A percentile compares a stretch with the other conserved stretches of the same genome.
These are phyloP conservation scores for Durio zibethinus DNA, from an alignment of 345 rosid species.

Conservation along the genomic window DNA sequence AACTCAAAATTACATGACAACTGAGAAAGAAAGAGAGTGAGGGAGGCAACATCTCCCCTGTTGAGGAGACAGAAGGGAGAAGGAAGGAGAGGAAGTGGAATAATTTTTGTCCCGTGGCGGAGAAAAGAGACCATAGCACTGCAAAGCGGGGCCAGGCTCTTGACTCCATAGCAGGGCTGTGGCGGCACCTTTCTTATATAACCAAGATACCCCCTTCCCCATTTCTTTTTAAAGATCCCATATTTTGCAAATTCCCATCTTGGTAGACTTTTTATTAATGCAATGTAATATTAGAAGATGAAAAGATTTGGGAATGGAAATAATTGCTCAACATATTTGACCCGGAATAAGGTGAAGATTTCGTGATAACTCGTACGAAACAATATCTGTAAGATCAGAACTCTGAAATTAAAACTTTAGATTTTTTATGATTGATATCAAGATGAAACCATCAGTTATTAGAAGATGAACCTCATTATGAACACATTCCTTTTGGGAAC, in stretches of 20 bases:
- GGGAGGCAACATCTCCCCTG: background rate
- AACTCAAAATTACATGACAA: background rate
- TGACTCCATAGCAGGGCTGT: background rate
- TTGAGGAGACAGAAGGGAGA: slow-evolving; percentile 16
- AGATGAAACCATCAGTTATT: background rate
- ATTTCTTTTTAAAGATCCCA: background rate
- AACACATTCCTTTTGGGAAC: background rate
- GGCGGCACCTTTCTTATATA: background rate
- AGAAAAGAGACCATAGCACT: slow-evolving; percentile 3
- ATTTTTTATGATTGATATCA: background rate
- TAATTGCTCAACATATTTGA: too few relatives aligned
- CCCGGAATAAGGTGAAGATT: too few relatives aligned
- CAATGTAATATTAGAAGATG: background rate
- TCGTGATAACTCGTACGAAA: too few relatives aligned
- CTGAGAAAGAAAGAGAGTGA: slow-evolving; percentile 23
- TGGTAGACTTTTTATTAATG: background rate
- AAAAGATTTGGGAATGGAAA: background rate
- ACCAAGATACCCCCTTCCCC: slow-evolving; percentile 14
- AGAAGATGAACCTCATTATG: background rate
- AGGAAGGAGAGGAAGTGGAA: slow-evolving; percentile 9
- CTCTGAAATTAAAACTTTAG: too few relatives aligned
- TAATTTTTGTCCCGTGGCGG: slow-evolving; percentile 22
- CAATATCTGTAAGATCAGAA: too few relatives aligned
- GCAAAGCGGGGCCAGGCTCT: background rate
- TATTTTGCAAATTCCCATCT: background rate